Evolutionary conservation across 1,139 yeast genomes (phyloP), one percentile per base, ranked within the genome.

Genomic region (Debaryomyces fabryi): DNA sequence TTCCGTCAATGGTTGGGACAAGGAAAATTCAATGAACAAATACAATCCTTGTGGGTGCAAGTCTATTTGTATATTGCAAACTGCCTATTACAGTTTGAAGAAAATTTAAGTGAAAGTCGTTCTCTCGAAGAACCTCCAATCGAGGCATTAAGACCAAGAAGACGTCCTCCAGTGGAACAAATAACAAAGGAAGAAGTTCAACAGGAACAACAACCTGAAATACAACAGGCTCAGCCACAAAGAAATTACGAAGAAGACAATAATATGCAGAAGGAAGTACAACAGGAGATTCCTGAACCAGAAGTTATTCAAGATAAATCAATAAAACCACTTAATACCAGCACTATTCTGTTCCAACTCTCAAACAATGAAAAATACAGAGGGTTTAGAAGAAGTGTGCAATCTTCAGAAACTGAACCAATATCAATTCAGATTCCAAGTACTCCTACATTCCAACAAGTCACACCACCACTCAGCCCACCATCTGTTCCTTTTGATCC

Each of bases 331-430:
- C 20, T 18, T 8, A 21, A 50, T 35, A 52, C 56, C 9, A 20
- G 25, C 38, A 35, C 38, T 20, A 52, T 58, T 49, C 54, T 59
- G 51, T 52, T 67, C 56, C 60, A 63, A 48, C 59, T 68, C 30
- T 53, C 59, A 37, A 58, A 63, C 18, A 72, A 72, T 53, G 73
- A 68, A 32, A 76, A 73, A 53, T 76, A 76, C 58, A 68, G 62
- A 51, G 80, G 80, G 0, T 76, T 76, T 60, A 73, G 81, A 67
- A 70, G 80, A 63, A 67, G 69, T 46, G 63, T 63, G 6, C 61
- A 63, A 34, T 54, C 58, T 15, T 56, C 61, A 12, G 50, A 52
- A 27, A 32, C 53, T n/a, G 63, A 62, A 35, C 71, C 71, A 35
- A 62, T 69, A 35, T 58, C 64, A 16, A 63, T 69, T 36, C 55